Conservation (phyloP, 768 basidiomycete genomes). For the Suillus paluster region DNA sequence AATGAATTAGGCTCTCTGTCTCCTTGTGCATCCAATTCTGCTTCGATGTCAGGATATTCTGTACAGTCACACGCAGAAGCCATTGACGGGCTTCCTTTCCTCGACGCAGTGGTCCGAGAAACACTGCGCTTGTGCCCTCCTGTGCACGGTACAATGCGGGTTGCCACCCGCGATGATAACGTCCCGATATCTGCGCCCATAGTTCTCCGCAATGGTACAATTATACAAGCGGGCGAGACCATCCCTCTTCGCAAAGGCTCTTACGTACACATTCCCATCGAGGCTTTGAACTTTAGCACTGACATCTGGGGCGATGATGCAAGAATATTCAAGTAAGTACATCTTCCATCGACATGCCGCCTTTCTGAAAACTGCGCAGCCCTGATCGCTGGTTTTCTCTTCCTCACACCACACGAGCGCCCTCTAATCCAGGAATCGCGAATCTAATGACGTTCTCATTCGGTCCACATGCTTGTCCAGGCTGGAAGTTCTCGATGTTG, state of each 20-base stretch:
- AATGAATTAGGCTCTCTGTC: conserved; percentile 45
- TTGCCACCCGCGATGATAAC: conserved; percentile 54
- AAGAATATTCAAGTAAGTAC: conserved; percentile 53
- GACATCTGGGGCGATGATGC: conserved; percentile 63
- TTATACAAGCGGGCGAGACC: conserved; percentile 39
- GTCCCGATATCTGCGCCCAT: conserved; percentile 56
- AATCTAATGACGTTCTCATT: conserved; percentile 59
- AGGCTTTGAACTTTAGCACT: conserved; percentile 54
- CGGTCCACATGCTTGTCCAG: conserved; percentile 54
- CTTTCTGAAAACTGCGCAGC: conserved; percentile 29
- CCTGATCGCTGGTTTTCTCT: conserved; percentile 58
- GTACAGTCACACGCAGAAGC: conserved; percentile 29
- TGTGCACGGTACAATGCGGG: conserved; percentile 60
- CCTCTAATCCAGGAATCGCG: conserved; percentile 49
- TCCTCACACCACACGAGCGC: conserved; percentile 38
- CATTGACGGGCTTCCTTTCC: conserved; percentile 49
- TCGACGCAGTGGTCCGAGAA: conserved; percentile 63
- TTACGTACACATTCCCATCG: conserved; percentile 61
- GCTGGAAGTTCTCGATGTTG: conserved; percentile 49
- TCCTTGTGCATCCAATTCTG: conserved; percentile 20
- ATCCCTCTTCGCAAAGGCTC: conserved; percentile 57
- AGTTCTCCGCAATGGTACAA: conserved; percentile 43
- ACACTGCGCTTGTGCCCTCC: conserved; percentile 59
- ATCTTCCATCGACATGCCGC: not conserved
- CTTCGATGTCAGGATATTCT: conserved; percentile 20